Percentiles rank a stretch among this genome's conserved stretches.
Conservation (phyloP, 495 filamentous ascomycete species). For the Annulohypoxylon stygium region DNA sequence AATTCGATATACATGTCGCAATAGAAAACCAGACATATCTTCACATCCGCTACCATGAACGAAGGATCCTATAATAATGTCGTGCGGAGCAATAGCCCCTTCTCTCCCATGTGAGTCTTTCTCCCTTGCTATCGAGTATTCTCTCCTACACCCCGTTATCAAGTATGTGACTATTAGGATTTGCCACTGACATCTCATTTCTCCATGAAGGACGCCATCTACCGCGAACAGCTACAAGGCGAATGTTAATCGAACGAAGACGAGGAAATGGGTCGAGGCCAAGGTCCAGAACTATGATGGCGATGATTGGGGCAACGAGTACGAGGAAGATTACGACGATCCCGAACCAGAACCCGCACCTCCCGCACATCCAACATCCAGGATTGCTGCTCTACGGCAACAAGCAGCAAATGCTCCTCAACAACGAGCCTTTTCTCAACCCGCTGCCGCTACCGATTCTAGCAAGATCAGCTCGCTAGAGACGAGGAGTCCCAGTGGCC, state of each 20-base stretch:
- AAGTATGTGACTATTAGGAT: background rate
- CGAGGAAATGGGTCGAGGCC: constrained; percentile 94
- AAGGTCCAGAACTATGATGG: constrained; percentile 90
- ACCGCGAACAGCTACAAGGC: constrained; percentile 63
- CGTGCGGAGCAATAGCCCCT: constrained; percentile 45
- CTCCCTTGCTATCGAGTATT: background rate
- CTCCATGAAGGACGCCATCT: constrained; percentile 49
- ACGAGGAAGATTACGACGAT: constrained; percentile 79
- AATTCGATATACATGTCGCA: constrained; percentile 34
- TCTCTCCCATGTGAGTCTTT: constrained; percentile 44
- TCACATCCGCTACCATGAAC: constrained; percentile 44
- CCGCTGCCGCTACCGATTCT: constrained; percentile 18
- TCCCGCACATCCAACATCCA: constrained; percentile 23
- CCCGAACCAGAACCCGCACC: constrained; percentile 62
- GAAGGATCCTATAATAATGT: constrained; percentile 51
- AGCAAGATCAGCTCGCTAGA: constrained; percentile 17
- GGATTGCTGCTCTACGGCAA: constrained; percentile 38
- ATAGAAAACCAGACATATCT: constrained; percentile 22
- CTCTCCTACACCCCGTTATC: background rate
- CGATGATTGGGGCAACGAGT: constrained; percentile 92
- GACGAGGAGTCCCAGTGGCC: constrained; percentile 32
- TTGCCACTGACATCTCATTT: constrained; percentile 31
- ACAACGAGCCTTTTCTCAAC: constrained; percentile 45
- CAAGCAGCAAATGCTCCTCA: constrained; percentile 30
- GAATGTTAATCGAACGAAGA: constrained; percentile 91